Evolutionary conservation across 106 monocot genomes (phyloP), one percentile per base, ranked within the genome.

Genomic region (Vanilla planifolia): DNA sequence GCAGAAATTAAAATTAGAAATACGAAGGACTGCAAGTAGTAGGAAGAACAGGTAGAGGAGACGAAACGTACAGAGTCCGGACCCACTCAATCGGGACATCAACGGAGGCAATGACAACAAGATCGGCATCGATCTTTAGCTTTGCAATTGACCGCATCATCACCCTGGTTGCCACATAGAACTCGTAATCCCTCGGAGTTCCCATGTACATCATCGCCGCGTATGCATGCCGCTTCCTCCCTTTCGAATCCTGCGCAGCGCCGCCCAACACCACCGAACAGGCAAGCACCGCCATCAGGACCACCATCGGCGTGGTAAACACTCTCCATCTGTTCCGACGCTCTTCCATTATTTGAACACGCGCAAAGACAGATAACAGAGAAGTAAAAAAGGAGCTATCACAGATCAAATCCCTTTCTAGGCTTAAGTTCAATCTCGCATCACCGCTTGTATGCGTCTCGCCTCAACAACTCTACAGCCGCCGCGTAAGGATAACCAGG

Each of bases 121-220:
- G 68, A 68, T 68, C 68, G 22, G 68, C 68, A 15, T 68, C 68
- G 16, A 48, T 59, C 47, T 44, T 59, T 19, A 68, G 68, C 22
- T 59, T 46, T 6, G 58, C 33, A 13, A 68, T 59, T 14, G 68
- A 68, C 27, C 59, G 59, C 68, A 68, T 59, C 68, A 60, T 59
- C 15, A 68, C 68, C 33, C 68, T 44, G 15, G 68, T 68, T 24
- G 68, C 68, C 13, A 68, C 68, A 11, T 68, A 68, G 48, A 68
- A 68, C 68, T 68, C 68, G 59, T 68, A 68, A n/a, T 68, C 68
- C 48, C 68, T 26, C 22, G 68, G 68, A 15, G 68, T 68, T n/a
- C 68, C 68, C 71, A 71, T 71, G 63, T 71, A 71, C 63, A 71
- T 71, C 71, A 71, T 71, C 53, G 71, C 41, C 8, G 59, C 68